Base-by-base conservation (phyloP, 805 yeast genomes). In the Kurtzmaniella cleridarum region DNA sequence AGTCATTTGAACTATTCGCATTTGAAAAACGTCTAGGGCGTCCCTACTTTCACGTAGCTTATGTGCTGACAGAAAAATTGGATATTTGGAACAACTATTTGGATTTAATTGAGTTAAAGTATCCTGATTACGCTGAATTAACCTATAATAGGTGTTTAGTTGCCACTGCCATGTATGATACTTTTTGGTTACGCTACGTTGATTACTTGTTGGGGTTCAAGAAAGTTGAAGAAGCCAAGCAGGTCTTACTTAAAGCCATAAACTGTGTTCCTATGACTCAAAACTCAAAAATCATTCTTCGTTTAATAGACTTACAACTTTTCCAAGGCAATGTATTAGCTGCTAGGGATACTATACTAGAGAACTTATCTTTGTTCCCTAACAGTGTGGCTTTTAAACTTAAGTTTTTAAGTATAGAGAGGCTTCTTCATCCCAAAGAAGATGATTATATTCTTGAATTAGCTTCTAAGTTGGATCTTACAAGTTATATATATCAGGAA, bases 11-110 rank as follows among this genome's bases (percentile, higher is more conserved):
- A 41, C 39, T 76, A 10, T 79, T 66, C 52, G 54, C 59, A 7
- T 79, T 53, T 54, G 87, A 81, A 43, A 65, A 66, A 41, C 51
- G 54, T 1, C 47, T 78, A 5, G 45, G 53, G 5, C 43, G 57
- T 8, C 69, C 68, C 6, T 71, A 60, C 44, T 73, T 53, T 46
- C 60, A 59, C 20, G 64, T 69, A 1, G 50, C 57, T 11, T 43
- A 53, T 6, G 41, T 63, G 9, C 53, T 66, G 2, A 52, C 50
- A 16, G 71, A 75, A 36, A 84, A 83, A 46, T 50, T 81, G 15
- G 73, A 70, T 14, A 64, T 61, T 9, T 83, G 95, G 79, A 75
- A 70, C 38, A 55, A 64, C 23, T 87, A 82, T 54, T 49, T 84
- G 28, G 71, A 71, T 44, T 76, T 67, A 41, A 59, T 77, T 28